A percentile compares a stretch with the other conserved stretches of the same genome.
These are phyloP conservation scores for Syzygium grande DNA, from an alignment of 345 rosid species.

Conservation along the genomic window DNA sequence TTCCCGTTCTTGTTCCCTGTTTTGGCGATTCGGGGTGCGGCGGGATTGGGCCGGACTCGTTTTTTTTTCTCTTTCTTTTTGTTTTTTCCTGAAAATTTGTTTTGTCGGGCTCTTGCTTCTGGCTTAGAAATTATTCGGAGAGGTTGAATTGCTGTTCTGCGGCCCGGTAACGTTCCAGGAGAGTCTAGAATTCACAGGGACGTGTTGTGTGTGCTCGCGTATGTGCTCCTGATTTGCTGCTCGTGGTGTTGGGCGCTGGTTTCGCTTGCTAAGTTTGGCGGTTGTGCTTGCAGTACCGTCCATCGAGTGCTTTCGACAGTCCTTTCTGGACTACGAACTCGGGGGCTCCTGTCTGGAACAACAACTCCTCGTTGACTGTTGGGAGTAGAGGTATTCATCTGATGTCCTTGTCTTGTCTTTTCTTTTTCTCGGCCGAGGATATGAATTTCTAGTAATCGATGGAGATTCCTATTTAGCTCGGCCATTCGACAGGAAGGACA, in stretches of 20 bases:
- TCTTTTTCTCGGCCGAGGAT: background rate
- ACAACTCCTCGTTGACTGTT: constrained; percentile 68
- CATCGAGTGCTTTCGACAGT: constrained; percentile 61
- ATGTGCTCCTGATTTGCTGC: background rate
- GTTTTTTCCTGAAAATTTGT: background rate
- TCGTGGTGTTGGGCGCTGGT: background rate
- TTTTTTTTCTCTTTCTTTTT: background rate
- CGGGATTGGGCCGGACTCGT: background rate
- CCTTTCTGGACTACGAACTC: constrained; percentile 75
- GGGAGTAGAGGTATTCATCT: constrained; percentile 60
- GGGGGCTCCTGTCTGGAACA: constrained; percentile 79
- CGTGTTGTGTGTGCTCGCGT: background rate
- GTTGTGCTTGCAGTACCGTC: constrained; percentile 35
- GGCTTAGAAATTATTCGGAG: background rate
- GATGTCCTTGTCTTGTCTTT: background rate
- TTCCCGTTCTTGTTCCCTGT: background rate
- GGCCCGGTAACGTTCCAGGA: background rate
- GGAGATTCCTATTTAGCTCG: background rate
- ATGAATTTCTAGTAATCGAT: background rate
- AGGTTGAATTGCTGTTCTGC: background rate
- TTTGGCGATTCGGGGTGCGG: background rate
- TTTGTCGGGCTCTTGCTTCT: background rate
- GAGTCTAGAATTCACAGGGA: background rate
- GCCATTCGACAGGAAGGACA: background rate
- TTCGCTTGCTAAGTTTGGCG: background rate